These are phyloP conservation scores for Hericium erinaceus DNA, from an alignment of 768 basidiomycete genomes.

Conservation along the genomic window DNA sequence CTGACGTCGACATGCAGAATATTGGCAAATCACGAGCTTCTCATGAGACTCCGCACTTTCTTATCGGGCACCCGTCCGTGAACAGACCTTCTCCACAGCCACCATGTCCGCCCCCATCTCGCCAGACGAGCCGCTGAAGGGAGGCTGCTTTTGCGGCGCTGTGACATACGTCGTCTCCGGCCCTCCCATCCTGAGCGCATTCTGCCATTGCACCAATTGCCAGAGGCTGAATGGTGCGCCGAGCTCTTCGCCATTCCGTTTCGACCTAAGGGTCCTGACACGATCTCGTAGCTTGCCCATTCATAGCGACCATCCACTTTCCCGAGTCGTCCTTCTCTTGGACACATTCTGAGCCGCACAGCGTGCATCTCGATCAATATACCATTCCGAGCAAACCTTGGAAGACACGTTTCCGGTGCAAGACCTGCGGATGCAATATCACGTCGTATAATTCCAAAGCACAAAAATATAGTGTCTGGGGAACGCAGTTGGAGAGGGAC, in stretches of 20 bases:
- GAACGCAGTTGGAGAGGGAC: constrained; percentile 45
- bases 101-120: constrained; percentile 1
- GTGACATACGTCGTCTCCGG: constrained; percentile 40
- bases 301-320: constrained; percentile 55
- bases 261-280: background rate
- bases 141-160: constrained; percentile 52
- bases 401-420: constrained; percentile 59
- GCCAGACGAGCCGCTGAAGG: constrained; percentile 18
- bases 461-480: constrained; percentile 49
- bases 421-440: constrained; percentile 45
- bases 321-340: constrained; percentile 41
- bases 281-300: constrained; percentile 39
- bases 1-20: too few species aligned
- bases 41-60: background rate
- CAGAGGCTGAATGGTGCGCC: constrained; percentile 46
- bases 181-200: constrained; percentile 44
- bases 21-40: background rate
- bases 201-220: constrained; percentile 66
- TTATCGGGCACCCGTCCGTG: background rate
- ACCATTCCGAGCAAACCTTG: constrained; percentile 39
- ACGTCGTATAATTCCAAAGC: constrained; percentile 42
- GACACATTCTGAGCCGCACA: constrained; percentile 33
- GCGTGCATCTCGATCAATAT: constrained; percentile 37
- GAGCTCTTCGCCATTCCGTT: background rate
- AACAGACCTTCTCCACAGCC: background rate